phyloP scores from a whole-genome alignment of 2,329 filamentous ascomycete genomes.

The Clonostachys chloroleuca region DNA sequence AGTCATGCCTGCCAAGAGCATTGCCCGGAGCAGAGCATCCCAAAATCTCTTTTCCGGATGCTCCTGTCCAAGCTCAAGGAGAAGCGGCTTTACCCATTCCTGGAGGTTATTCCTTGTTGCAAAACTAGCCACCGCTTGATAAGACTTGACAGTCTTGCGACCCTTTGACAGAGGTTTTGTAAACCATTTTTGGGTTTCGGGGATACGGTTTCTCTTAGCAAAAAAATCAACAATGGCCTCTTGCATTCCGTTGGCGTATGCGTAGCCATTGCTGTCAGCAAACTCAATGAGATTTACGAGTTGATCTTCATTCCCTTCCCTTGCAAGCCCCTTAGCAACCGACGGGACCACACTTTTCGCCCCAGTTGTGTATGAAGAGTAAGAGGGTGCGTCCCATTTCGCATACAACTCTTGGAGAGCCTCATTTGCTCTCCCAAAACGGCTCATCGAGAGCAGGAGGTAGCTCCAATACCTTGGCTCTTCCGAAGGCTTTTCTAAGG shows the following conservation, averaged over 20 bases:
- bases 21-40: conserved; percentile 72
- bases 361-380: conserved; percentile 9
- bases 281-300: conserved; percentile 51
- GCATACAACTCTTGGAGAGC: conserved; percentile 38
- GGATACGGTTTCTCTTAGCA: conserved; percentile 48
- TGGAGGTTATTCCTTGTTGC: conserved; percentile 54
- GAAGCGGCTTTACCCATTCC: conserved; percentile 58
- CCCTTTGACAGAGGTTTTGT: conserved; percentile 26
- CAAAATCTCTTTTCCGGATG: conserved; percentile 52
- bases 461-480: conserved; percentile 18
- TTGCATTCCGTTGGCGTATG: conserved; percentile 41
- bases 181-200: conserved; percentile 67
- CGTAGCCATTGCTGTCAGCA: conserved; percentile 39
- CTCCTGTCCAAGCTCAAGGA: conserved; percentile 44
- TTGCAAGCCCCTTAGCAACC: conserved; percentile 51
- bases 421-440: conserved; percentile 50
- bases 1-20: conserved; percentile 62
- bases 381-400: conserved; percentile 17
- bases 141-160: conserved; percentile 5
- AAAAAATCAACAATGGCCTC: conserved; percentile 59
- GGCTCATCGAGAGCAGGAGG: conserved; percentile 36
- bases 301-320: conserved; percentile 52
- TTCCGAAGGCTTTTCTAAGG: conserved; percentile 8
- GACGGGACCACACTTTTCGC: conserved; percentile 14
- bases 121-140: conserved; percentile 33